A percentile compares a stretch with the other conserved stretches of the same genome.
These are phyloP conservation scores for Emericellopsis atlantica DNA, from an alignment of 2,329 filamentous ascomycete species.

Conservation along the genomic window DNA sequence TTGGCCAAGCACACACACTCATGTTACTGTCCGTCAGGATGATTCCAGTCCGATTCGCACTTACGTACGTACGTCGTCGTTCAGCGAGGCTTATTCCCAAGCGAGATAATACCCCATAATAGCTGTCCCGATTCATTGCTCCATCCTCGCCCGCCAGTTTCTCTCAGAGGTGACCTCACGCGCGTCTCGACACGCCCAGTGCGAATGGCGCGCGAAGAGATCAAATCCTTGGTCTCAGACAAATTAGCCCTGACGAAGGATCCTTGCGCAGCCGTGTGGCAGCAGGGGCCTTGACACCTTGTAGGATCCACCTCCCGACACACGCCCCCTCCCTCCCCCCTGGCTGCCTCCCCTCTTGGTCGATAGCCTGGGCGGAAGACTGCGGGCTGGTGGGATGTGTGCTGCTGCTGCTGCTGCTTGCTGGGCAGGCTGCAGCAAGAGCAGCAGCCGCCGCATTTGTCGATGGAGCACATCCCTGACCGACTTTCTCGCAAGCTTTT, in stretches of 20 bases:
- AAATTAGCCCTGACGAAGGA: not conserved
- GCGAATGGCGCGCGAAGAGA: not conserved
- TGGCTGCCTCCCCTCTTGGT: not conserved
- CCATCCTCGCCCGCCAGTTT: not conserved
- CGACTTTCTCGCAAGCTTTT: conserved; percentile 12
- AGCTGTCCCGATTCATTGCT: no score
- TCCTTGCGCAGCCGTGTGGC: not conserved
- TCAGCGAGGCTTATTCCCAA: no score
- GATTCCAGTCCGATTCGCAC: no score
- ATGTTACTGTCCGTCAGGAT: not conserved
- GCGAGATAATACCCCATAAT: no score
- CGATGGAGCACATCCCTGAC: conserved; percentile 16
- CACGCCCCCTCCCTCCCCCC: not conserved
- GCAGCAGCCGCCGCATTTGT: no score
- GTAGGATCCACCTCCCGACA: not conserved
- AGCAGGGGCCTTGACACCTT: not conserved
- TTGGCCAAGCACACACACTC: no score
- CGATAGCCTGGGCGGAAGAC: not conserved
- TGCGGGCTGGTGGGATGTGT: not conserved
- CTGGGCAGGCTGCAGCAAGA: no score
- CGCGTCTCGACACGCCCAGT: conserved; percentile 1
- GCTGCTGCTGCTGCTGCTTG: not conserved
- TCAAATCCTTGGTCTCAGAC: not conserved
- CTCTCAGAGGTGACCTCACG: not conserved
- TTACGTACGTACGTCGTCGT: no score